These are phyloP conservation scores for Nepenthes alata DNA, from an alignment of 179 eudicot species.

Conservation along the genomic window DNA sequence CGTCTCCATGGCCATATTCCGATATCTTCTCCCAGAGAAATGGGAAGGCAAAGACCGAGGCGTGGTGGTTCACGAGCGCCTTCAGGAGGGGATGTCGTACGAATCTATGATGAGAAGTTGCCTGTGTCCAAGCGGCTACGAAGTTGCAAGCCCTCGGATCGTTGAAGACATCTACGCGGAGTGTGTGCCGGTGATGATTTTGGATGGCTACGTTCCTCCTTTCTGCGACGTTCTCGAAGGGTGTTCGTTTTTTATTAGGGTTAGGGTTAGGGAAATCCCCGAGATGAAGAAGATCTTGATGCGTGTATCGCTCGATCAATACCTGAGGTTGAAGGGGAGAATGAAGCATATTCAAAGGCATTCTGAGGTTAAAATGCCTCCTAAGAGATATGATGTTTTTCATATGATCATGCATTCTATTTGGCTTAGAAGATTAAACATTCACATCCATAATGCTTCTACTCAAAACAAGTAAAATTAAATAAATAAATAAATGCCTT, in stretches of 20 bases:
- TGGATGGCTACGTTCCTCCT: background rate
- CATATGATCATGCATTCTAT: background rate
- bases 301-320: background rate
- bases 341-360: background rate
- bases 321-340: background rate
- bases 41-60: background rate
- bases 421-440: conserved; percentile 3
- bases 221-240: background rate
- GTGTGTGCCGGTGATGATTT: background rate
- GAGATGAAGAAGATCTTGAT: background rate
- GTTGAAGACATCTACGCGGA: background rate
- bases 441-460: background rate
- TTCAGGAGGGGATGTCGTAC: background rate
- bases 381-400: conserved; percentile 1
- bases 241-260: background rate
- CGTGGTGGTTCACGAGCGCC: background rate
- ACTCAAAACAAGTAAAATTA: too few species aligned
- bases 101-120: background rate
- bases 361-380: background rate
- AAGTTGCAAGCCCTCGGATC: background rate
- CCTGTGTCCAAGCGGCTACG: background rate
- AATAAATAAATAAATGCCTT: too few species aligned
- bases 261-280: background rate
- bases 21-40: background rate
- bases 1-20: background rate